Evolutionary conservation across 352 stramenopile species (phyloP), one percentile per base, ranked within the genome.

Genomic region (Pythium guiyangense): DNA sequence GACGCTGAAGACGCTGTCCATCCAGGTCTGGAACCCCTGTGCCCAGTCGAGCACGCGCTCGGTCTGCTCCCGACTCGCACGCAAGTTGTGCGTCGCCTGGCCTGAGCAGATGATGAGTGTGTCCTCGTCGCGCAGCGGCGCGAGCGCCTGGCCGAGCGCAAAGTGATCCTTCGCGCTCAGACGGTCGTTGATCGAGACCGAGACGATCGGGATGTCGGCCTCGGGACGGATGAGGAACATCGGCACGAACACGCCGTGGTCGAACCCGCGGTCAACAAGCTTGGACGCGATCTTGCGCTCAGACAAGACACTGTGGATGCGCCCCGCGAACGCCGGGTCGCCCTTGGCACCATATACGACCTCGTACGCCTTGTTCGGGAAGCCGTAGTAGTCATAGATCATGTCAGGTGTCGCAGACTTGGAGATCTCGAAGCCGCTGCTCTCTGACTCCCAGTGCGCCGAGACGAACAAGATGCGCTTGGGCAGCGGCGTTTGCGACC

Each of bases 211-310:
- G 29, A 97, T 84, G 52, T 97, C 74, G 9, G 85, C 88, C 26
- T 93, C 67, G 1, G 90, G 88, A 46, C 86, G 90, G 64, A 97
- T 92, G 34, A 97, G 51, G 58, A 93, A 85, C 54, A 98, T 73
- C 6, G 91, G 90, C n/a, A 98, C 77, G 62, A 97, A 97, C 15
- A 95, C 75, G 15, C 93, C 92, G 76, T 97, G 93, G 69, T 98
- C 92, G 54, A 86, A 96, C 4, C 87, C 88, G 27, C 91, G 74
- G 17, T 77, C 59, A 4, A 61, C 46, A 0, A 91, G 57, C 59
- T 74, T 60, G 9, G 71, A 69, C 17, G 53, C 52, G 35, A 97
- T 81, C 45, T 73, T 71, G 26, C 66, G 67, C 17, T 69, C 59
- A 8, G 59, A 34, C 0, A 97, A 68, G 14, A 94, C 57, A 4